Conservation (phyloP, 1,284 basidiomycete genomes). For the Marasmius oreades region DNA sequence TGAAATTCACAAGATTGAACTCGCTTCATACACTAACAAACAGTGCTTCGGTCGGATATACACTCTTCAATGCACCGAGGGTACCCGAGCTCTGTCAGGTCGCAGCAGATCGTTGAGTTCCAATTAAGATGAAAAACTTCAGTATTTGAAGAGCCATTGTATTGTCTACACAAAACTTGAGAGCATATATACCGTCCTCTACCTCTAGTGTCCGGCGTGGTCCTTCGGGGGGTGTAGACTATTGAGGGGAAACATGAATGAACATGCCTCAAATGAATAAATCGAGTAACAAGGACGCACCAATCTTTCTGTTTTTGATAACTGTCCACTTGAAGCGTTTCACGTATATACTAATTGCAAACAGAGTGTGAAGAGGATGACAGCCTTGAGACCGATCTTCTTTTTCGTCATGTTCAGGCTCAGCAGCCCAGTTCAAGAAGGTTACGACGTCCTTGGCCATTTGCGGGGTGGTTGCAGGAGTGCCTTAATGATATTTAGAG, state of each 20-base stretch:
- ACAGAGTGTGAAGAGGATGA: constrained; percentile 84
- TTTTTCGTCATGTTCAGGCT: constrained; percentile 98
- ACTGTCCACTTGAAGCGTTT: constrained; percentile 95
- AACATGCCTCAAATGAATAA: constrained; percentile 1
- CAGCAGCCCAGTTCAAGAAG: constrained; percentile 94
- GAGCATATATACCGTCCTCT: constrained; percentile 10
- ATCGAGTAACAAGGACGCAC: constrained; percentile 43
- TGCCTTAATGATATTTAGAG: constrained; percentile 52
- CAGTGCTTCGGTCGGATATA: too few species aligned
- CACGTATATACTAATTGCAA: constrained; percentile 80
- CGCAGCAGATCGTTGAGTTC: not conserved
- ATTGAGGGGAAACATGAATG: constrained; percentile 10
- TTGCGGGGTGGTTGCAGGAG: constrained; percentile 96
- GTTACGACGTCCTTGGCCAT: constrained; percentile 99
- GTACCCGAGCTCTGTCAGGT: too few species aligned
- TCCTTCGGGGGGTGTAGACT: constrained; percentile 48
- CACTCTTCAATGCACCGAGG: too few species aligned
- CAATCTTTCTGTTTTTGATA: constrained; percentile 91
- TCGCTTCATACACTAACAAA: too few species aligned
- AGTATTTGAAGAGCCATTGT: not conserved
- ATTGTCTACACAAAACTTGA: not conserved
- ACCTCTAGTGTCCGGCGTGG: constrained; percentile 38
- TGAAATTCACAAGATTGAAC: too few species aligned
- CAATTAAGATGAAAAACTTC: constrained; percentile 1
- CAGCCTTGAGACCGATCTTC: constrained; percentile 91